These are phyloP conservation scores for Hibiscus tridactylites DNA, from an alignment of 345 rosid genomes.

Conservation along the genomic window DNA sequence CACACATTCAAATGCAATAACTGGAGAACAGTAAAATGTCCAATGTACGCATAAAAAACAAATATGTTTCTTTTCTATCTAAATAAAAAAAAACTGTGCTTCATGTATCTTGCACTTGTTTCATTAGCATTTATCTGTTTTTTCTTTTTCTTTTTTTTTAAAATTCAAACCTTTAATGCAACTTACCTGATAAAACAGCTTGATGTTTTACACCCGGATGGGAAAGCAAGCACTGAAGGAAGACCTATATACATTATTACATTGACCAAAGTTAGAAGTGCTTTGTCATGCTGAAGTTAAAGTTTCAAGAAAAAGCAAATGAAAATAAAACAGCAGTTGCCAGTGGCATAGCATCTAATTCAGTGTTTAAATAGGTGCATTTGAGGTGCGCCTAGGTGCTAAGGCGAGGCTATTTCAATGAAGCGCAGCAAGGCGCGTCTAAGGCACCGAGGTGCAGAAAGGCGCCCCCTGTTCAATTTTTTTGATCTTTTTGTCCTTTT, in stretches of 20 bases:
- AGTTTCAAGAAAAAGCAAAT: not conserved
- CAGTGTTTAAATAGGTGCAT: too few species aligned
- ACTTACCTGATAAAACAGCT: slow-evolving; percentile 67
- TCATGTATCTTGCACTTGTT: not conserved
- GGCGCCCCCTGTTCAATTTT: too few species aligned
- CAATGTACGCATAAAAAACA: not conserved
- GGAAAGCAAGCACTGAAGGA: slow-evolving; percentile 72
- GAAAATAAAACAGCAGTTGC: not conserved
- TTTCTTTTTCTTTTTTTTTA: not conserved
- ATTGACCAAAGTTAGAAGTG: slow-evolving; percentile 17
- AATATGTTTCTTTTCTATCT: not conserved
- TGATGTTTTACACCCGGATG: slow-evolving; percentile 58
- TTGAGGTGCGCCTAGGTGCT: too few species aligned
- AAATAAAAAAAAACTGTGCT: not conserved
- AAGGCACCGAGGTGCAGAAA: too few species aligned
- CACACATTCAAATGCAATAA: not conserved
- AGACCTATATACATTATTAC: slow-evolving; percentile 44
- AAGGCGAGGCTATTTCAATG: too few species aligned
- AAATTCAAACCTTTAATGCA: slow-evolving; percentile 5
- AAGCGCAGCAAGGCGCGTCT: too few species aligned
- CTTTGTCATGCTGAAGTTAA: not conserved
- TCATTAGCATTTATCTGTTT: not conserved
- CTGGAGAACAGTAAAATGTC: not conserved
- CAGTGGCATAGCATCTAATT: not conserved
- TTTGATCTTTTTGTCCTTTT: too few species aligned